These are phyloP conservation scores for Phytophthora pinifolia DNA, from an alignment of 352 stramenopile species.

Conservation along the genomic window DNA sequence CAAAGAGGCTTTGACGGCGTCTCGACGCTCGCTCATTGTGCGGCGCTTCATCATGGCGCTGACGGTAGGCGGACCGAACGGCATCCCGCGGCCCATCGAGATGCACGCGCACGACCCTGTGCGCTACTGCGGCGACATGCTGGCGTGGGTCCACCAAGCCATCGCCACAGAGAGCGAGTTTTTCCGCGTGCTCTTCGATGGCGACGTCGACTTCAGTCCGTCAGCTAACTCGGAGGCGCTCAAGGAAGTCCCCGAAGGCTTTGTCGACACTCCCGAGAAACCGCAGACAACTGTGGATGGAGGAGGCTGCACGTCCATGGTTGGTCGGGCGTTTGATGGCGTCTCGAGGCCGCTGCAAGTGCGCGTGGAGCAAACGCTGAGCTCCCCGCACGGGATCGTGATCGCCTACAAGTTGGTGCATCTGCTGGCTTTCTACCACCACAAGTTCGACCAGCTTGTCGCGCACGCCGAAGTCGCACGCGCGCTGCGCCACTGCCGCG, in stretches of 20 bases:
- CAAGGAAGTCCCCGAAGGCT: too few relatives aligned
- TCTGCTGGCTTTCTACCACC: constrained; percentile 65
- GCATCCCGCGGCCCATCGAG: constrained; percentile 82
- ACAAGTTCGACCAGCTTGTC: constrained; percentile 58
- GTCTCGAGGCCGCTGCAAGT: constrained; percentile 53
- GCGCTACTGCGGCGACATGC: constrained; percentile 88
- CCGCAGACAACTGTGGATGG: background rate
- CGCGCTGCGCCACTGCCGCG: constrained; percentile 41
- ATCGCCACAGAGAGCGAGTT: constrained; percentile 85
- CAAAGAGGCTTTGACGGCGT: constrained; percentile 70
- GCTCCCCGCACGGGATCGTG: constrained; percentile 51
- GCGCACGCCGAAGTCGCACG: constrained; percentile 30
- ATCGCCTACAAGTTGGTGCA: constrained; percentile 70
- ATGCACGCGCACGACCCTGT: constrained; percentile 87
- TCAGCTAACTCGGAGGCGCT: constrained; percentile 1
- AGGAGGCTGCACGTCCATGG: constrained; percentile 43
- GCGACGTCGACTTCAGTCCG: constrained; percentile 43
- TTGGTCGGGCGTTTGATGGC: constrained; percentile 62
- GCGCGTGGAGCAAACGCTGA: constrained; percentile 65
- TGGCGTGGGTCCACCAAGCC: constrained; percentile 87
- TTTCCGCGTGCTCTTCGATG: constrained; percentile 75
- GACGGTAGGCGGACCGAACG: constrained; percentile 69
- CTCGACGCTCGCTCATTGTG: constrained; percentile 57
- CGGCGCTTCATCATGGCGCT: constrained; percentile 78
- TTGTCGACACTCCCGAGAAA: constrained; percentile 1